A percentile compares a stretch with the other conserved stretches of the same genome.
Evolutionary conservation across 495 filamentous ascomycete genomes (phyloP).

Genomic region (Trichocladium antarcticum): DNA sequence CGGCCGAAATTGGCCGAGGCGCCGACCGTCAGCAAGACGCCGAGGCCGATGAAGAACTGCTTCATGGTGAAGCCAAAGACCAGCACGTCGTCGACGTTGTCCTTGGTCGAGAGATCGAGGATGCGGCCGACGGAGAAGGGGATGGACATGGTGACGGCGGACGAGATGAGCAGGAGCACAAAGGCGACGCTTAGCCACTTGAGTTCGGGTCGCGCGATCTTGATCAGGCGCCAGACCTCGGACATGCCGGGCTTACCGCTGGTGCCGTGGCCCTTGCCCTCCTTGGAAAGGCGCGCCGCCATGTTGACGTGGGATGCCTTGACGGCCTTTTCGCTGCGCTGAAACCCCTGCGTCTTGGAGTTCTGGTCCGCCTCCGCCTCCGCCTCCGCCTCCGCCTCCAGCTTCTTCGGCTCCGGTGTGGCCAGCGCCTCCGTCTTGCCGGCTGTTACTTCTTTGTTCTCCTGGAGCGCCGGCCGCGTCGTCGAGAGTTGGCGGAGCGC

Average conservation of each 20-base stretch:
- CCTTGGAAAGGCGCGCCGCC: slow-evolving; percentile 72
- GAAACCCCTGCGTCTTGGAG: slow-evolving; percentile 25
- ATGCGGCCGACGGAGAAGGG: slow-evolving; percentile 95
- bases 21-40: slow-evolving; percentile 26
- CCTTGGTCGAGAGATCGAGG: slow-evolving; percentile 52
- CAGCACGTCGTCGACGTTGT: slow-evolving; percentile 22
- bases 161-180: slow-evolving; percentile 73
- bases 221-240: slow-evolving; percentile 79
- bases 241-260: slow-evolving; percentile 52
- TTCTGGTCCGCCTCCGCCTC: slow-evolving; percentile 21
- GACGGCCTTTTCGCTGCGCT: slow-evolving; percentile 56
- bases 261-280: slow-evolving; percentile 51
- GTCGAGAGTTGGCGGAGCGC: slow-evolving; percentile 24
- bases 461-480: slow-evolving; percentile 8
- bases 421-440: neutral
- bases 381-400: slow-evolving; percentile 17
- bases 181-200: slow-evolving; percentile 72
- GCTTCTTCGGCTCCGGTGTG: slow-evolving; percentile 3
- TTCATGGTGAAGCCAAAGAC: slow-evolving; percentile 28
- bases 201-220: slow-evolving; percentile 76
- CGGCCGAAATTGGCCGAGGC: slow-evolving; percentile 77
- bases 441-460: slow-evolving; percentile 6
- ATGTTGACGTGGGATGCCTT: slow-evolving; percentile 87
- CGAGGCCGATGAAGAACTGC: slow-evolving; percentile 34
- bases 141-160: slow-evolving; percentile 82